These are phyloP conservation scores for Amanita pseudoporphyria DNA, from an alignment of 768 basidiomycete genomes.

Conservation along the genomic window DNA sequence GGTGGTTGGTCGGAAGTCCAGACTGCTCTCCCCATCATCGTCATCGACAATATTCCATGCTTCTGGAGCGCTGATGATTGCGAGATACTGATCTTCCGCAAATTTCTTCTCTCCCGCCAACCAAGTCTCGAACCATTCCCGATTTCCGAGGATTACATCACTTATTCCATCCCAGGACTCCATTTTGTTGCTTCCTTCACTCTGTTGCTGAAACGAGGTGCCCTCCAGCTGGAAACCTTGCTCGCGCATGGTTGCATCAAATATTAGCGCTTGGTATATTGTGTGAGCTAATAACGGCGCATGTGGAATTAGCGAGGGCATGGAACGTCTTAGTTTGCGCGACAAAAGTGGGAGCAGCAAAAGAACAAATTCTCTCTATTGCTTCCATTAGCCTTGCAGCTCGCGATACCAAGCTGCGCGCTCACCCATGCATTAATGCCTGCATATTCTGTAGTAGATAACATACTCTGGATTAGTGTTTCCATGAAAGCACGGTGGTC, in stretches of 20 bases:
- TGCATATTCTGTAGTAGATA: slow-evolving; percentile 53
- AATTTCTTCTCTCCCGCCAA: slow-evolving; percentile 83
- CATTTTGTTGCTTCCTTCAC: slow-evolving; percentile 11
- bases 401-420: neutral
- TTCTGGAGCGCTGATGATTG: slow-evolving; percentile 69
- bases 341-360: slow-evolving; percentile 71
- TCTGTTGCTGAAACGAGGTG: slow-evolving; percentile 28
- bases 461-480: slow-evolving; percentile 56
- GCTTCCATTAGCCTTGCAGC: slow-evolving; percentile 2
- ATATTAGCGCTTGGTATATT: slow-evolving; percentile 83
- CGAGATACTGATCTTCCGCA: slow-evolving; percentile 77
- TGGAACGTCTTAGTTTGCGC: slow-evolving; percentile 63
- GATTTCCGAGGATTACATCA: slow-evolving; percentile 69
- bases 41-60: slow-evolving; percentile 83
- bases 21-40: slow-evolving; percentile 31
- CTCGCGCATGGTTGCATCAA: slow-evolving; percentile 71
- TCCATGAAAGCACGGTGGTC: slow-evolving; percentile 82
- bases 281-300: slow-evolving; percentile 91
- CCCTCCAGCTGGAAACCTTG: slow-evolving; percentile 59
- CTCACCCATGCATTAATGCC: slow-evolving; percentile 71
- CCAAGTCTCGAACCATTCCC: slow-evolving; percentile 91
- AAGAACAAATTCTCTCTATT: slow-evolving; percentile 73
- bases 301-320: slow-evolving; percentile 64
- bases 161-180: slow-evolving; percentile 65
- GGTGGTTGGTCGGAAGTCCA: slow-evolving; percentile 59